Percentiles rank a stretch among this genome's conserved stretches.
These are phyloP conservation scores for Epithele typhae DNA, from an alignment of 768 basidiomycete species.

Conservation along the genomic window DNA sequence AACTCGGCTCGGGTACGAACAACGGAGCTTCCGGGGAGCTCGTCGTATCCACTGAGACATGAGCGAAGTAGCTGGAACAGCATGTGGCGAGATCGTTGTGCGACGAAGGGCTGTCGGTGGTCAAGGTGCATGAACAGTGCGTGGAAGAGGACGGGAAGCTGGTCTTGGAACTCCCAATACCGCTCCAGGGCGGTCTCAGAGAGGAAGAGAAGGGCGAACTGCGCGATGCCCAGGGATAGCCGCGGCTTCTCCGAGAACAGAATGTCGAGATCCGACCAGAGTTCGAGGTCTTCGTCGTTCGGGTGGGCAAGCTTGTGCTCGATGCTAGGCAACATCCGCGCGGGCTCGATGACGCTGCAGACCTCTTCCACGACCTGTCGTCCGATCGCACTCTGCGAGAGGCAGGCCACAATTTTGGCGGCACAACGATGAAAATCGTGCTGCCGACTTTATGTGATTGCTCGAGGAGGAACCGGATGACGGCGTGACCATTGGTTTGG, in stretches of 20 bases:
- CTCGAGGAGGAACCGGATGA: slow-evolving; percentile 79
- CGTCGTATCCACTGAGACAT: slow-evolving; percentile 76
- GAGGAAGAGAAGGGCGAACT: slow-evolving; percentile 85
- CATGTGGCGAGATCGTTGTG: slow-evolving; percentile 68
- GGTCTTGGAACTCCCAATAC: slow-evolving; percentile 67
- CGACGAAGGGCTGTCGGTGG: slow-evolving; percentile 65
- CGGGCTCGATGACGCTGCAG: slow-evolving; percentile 81
- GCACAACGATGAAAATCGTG: slow-evolving; percentile 73
- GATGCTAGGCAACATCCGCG: slow-evolving; percentile 74
- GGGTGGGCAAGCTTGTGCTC: slow-evolving; percentile 66
- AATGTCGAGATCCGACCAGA: slow-evolving; percentile 78
- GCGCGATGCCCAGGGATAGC: slow-evolving; percentile 72
- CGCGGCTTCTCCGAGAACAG: slow-evolving; percentile 71
- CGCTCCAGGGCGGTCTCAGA: slow-evolving; percentile 72
- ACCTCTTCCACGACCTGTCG: slow-evolving; percentile 75
- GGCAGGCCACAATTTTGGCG: slow-evolving; percentile 75
- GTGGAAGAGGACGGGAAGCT: slow-evolving; percentile 74
- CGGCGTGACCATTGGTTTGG: slow-evolving; percentile 71
- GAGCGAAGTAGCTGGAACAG: slow-evolving; percentile 81
- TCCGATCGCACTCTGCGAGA: slow-evolving; percentile 74
- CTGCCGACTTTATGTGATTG: slow-evolving; percentile 85
- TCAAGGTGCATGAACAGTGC: slow-evolving; percentile 81
- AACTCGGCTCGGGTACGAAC: slow-evolving; percentile 45
- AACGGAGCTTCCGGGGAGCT: slow-evolving; percentile 55
- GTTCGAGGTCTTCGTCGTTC: slow-evolving; percentile 60